Conservation (phyloP, 148 eudicot species). For the Euryodendron excelsum region DNA sequence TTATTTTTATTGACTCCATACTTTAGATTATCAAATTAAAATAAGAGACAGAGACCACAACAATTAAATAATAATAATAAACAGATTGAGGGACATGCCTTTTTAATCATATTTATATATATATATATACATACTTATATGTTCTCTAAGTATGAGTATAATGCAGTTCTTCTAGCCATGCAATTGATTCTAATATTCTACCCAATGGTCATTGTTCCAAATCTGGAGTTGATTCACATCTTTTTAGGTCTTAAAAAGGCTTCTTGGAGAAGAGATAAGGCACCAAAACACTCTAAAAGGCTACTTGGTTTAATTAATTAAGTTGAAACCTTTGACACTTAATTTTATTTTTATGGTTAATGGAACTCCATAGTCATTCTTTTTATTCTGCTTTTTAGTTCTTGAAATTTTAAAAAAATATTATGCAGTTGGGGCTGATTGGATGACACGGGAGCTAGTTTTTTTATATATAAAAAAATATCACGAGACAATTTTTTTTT, state of each 20-base stretch:
- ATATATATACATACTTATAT: not conserved
- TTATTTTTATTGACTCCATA: no score
- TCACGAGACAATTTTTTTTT: no score
- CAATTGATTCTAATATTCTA: not conserved
- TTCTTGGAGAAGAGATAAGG: constrained; percentile 1
- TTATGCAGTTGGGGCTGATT: not conserved
- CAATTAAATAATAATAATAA: no score
- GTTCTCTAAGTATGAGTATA: constrained; percentile 4
- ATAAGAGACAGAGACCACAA: not conserved
- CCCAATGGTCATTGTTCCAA: not conserved
- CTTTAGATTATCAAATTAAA: not conserved
- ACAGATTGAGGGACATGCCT: not conserved
- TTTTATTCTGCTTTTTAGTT: not conserved
- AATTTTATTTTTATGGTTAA: not conserved
- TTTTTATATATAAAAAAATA: no score
- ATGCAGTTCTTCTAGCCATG: not conserved
- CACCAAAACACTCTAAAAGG: not conserved
- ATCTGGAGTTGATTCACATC: not conserved
- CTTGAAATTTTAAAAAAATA: not conserved
- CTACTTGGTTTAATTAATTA: no score
- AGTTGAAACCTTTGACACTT: not conserved
- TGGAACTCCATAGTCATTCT: not conserved
- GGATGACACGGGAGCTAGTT: not conserved
- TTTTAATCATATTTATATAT: not conserved
- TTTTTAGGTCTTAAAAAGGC: not conserved